A percentile compares a stretch with the other conserved stretches of the same genome.
Evolutionary conservation across 2,329 filamentous ascomycete genomes (phyloP).

Genomic region (Raffaelea deltoideospora): DNA sequence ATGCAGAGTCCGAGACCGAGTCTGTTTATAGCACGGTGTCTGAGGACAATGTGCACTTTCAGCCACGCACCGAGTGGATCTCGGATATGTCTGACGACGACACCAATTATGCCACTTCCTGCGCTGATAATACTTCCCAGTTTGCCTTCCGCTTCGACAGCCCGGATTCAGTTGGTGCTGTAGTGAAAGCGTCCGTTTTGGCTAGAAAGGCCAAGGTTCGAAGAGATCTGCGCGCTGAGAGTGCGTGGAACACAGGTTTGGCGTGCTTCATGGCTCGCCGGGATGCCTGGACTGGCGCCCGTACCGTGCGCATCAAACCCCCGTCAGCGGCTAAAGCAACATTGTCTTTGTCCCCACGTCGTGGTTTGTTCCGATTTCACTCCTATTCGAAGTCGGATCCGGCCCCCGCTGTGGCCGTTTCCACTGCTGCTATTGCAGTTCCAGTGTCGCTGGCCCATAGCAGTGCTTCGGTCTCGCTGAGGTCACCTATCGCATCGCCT

Average conservation of each 20-base stretch:
- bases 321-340: constrained; percentile 22
- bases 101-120: too few relatives aligned
- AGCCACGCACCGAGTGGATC: constrained; percentile 37
- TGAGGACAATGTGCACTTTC: constrained; percentile 35
- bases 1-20: constrained; percentile 26
- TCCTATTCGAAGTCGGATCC: constrained; percentile 14
- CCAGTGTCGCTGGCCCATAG: too few relatives aligned
- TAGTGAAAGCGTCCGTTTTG: constrained; percentile 24
- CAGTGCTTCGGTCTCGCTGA: too few relatives aligned
- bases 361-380: constrained; percentile 33
- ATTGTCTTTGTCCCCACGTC: constrained; percentile 26
- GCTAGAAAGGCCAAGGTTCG: constrained; percentile 40
- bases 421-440: not conserved
- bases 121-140: too few relatives aligned
- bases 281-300: constrained; percentile 75
- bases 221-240: constrained; percentile 45
- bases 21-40: constrained; percentile 44
- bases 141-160: constrained; percentile 37
- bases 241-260: constrained; percentile 67
- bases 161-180: constrained; percentile 28
- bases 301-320: constrained; percentile 36
- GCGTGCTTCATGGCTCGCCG: constrained; percentile 64
- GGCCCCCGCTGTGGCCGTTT: not conserved
- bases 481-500: too few relatives aligned
- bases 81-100: constrained; percentile 41